These are phyloP conservation scores for Chaetoceros tenuissimus DNA, from an alignment of 108 stramenopile species.

Conservation along the genomic window DNA sequence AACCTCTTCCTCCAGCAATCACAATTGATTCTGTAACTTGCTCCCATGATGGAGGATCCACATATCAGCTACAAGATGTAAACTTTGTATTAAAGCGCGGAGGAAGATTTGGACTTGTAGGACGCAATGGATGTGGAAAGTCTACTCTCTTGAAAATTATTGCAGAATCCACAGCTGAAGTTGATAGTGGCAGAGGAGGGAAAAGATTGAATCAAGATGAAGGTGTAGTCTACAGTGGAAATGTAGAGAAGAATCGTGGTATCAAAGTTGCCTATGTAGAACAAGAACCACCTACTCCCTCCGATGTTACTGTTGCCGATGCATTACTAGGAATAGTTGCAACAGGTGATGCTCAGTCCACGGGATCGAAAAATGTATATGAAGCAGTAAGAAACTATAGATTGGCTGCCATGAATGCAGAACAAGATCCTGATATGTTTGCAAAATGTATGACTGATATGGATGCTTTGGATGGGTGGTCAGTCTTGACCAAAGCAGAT, in stretches of 20 bases:
- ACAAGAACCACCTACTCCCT: constrained; percentile 64
- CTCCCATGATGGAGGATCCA: constrained; percentile 57
- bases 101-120: constrained; percentile 53
- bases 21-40: constrained; percentile 34
- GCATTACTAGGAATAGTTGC: constrained; percentile 54
- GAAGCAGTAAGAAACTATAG: constrained; percentile 56
- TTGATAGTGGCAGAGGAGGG: constrained; percentile 2
- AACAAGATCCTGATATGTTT: constrained; percentile 49
- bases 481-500: constrained; percentile 67
- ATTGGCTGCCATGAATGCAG: constrained; percentile 31
- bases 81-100: constrained; percentile 64
- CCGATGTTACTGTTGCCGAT: constrained; percentile 61
- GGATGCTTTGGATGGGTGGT: constrained; percentile 65
- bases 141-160: constrained; percentile 60
- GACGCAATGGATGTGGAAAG: constrained; percentile 74
- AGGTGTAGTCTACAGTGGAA: constrained; percentile 45
- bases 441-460: constrained; percentile 51
- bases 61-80: constrained; percentile 64
- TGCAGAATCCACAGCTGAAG: constrained; percentile 34
- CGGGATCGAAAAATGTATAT: constrained; percentile 27
- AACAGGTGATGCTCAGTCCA: neutral
- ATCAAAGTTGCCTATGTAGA: constrained; percentile 60
- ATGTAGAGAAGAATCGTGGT: constrained; percentile 31
- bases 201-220: constrained; percentile 5
- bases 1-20: constrained; percentile 27